Evolutionary conservation across 257 asterid species (phyloP), one percentile per base, ranked within the genome.

Genomic region (Ilex aquifolium): DNA sequence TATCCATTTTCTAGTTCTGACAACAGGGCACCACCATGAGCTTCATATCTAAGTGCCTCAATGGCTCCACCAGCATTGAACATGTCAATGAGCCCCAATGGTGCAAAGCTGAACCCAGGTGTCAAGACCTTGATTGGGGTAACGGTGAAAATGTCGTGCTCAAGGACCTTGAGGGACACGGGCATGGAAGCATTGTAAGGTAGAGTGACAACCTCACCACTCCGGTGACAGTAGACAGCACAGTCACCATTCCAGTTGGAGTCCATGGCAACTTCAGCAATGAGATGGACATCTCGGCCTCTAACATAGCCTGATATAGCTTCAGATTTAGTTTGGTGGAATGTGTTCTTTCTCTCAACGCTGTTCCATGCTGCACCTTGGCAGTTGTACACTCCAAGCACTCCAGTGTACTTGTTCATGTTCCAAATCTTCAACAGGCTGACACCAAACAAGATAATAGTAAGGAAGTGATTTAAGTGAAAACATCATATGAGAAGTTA

Each of bases 351-450:
- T 74, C 88, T 79, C 80, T 85, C 95, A 46, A 64, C 61, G 16
- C 69, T 72, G 52, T 78, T 87, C 97, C 97, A 87, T 13, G 97
- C 91, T 58, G 97, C 97, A 42, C 95, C 97, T 61, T 87, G 97
- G 67, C 95, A 90, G 69, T 90, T 90, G 85, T 87, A 90, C n/a
- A 87, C 88, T 17, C 95, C 97, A 27, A 90, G 72, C 2, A 87
- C 86, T 61, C 95, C 95, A 13, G 83, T 85, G 66, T 75, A 71
- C 69, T 87, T 90, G 88, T 90, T 90, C 86, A 87, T 82, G 82
- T 87, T 90, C 97, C 97, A 90, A 71, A 90, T 87, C 84, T 90
- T 90, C 85, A 90, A 75, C 64, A 87, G 60, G 72, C 95, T 89
- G 73, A 63, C 70, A 69, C 1, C 48, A 13, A 66, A 44, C 51